Evolutionary conservation across 257 asterid genomes (phyloP).

Genomic region (Solanum ossicruentum): DNA sequence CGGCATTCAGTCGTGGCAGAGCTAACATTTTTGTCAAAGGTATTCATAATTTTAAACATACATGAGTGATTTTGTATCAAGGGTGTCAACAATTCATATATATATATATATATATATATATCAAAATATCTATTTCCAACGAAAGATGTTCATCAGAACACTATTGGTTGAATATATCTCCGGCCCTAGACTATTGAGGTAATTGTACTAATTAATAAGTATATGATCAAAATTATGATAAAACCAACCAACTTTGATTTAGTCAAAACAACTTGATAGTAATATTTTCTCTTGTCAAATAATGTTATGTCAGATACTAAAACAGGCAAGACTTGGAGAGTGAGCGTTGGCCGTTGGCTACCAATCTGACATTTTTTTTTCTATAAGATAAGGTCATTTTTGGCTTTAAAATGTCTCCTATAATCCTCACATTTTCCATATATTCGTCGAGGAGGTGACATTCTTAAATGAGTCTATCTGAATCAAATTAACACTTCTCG

Average conservation of each 20-base stretch:
- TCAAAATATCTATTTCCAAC: no score
- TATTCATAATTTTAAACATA: no score
- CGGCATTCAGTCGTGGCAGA: neutral
- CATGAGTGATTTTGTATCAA: no score
- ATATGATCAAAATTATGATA: neutral
- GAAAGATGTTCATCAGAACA: no score
- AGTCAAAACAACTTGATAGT: neutral
- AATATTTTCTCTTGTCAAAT: neutral
- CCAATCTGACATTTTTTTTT: neutral
- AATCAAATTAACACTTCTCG: neutral
- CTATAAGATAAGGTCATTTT: neutral
- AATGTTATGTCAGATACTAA: neutral
- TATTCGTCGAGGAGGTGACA: neutral
- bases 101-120: no score
- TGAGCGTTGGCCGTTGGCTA: neutral
- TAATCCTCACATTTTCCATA: neutral
- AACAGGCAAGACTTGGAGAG: neutral
- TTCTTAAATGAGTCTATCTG: neutral
- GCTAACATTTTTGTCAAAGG: no score
- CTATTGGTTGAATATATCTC: no score
- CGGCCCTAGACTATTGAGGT: no score
- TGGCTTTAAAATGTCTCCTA: neutral
- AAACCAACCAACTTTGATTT: neutral
- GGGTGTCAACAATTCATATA: no score
- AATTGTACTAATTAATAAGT: no score